phyloP scores from a whole-genome alignment of 306 rosid species.

The Acacia crassicarpa region DNA sequence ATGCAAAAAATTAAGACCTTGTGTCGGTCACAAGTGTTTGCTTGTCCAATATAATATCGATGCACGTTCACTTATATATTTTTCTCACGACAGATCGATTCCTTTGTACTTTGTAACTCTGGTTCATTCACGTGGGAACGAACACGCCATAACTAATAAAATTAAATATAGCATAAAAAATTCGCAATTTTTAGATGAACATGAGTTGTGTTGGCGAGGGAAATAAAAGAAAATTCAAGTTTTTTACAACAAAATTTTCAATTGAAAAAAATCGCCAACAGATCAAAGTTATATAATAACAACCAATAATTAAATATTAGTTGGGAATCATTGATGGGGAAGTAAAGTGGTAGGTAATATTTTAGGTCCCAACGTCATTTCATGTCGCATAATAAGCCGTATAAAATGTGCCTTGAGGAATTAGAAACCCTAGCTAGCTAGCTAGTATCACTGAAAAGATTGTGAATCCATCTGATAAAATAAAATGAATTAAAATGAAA shows the following conservation, averaged over 20 bases:
- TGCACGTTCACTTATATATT: neutral
- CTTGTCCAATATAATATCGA: neutral
- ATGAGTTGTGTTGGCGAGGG: no score
- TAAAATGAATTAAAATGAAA: no score
- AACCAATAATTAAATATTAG: neutral
- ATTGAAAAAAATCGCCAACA: no score
- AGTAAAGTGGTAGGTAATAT: neutral
- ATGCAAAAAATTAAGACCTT: neutral
- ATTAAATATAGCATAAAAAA: no score
- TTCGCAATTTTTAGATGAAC: no score
- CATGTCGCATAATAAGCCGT: neutral
- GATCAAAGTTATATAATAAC: no score
- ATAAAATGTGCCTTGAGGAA: neutral
- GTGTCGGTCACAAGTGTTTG: neutral
- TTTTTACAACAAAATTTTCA: no score
- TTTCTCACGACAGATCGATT: neutral
- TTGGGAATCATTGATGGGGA: neutral
- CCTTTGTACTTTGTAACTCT: neutral
- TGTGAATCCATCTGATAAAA: no score
- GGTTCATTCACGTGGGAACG: neutral
- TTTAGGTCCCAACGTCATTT: neutral
- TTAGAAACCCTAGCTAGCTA: neutral
- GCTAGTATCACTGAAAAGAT: no score
- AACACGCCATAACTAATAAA: neutral
- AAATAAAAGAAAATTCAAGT: no score